Conservation (phyloP, 306 rosid species). For the Cicer yamashitae region DNA sequence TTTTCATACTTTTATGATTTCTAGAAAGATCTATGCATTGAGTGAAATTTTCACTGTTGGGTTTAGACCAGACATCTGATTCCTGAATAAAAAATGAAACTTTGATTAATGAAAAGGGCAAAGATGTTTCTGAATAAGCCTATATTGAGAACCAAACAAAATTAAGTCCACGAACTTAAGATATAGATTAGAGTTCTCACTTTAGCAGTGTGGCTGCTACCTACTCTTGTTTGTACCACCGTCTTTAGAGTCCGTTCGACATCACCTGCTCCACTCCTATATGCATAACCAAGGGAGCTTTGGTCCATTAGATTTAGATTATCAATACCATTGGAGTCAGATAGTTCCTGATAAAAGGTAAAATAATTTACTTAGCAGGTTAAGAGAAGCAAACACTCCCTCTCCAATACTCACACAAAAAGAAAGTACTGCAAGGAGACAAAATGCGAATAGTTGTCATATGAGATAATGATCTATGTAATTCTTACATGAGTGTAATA, state of each 20-base stretch:
- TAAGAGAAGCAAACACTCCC: constrained; percentile 34
- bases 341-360: constrained; percentile 59
- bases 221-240: constrained; percentile 61
- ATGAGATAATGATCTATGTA: constrained; percentile 30
- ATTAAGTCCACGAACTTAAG: constrained; percentile 25
- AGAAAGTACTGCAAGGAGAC: constrained; percentile 22
- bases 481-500: constrained; percentile 38
- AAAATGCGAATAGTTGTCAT: not conserved
- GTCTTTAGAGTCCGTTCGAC: constrained; percentile 71
- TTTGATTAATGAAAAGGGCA: constrained; percentile 40
- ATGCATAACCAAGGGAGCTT: constrained; percentile 53
- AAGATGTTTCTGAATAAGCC: constrained; percentile 9
- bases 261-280: constrained; percentile 62
- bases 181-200: constrained; percentile 58
- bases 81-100: constrained; percentile 64
- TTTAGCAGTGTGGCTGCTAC: constrained; percentile 54
- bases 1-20: constrained; percentile 67
- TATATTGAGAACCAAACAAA: constrained; percentile 36
- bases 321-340: constrained; percentile 52
- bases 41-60: constrained; percentile 73
- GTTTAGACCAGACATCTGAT: constrained; percentile 73
- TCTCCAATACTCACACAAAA: constrained; percentile 27
- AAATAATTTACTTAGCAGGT: constrained; percentile 38
- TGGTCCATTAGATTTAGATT: constrained; percentile 53
- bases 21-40: constrained; percentile 68